A percentile compares a stretch with the other conserved stretches of the same genome.
Conservation (phyloP, 352 stramenopile genomes). For the Phytophthora lateralis region DNA sequence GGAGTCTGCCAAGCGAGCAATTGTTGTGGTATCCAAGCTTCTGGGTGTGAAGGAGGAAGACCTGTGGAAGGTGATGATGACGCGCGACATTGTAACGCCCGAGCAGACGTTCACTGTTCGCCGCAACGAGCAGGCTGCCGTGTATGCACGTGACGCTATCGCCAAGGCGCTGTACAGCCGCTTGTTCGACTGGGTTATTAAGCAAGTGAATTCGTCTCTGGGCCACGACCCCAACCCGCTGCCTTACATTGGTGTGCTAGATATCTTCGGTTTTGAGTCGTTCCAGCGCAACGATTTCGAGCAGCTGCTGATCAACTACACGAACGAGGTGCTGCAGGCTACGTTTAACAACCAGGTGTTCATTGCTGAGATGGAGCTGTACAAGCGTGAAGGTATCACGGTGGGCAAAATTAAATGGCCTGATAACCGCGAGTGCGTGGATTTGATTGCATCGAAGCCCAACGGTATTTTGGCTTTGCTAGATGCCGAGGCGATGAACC, state of each 20-base stretch:
- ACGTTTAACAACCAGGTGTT: conserved; percentile 92
- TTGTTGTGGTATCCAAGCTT: conserved; percentile 59
- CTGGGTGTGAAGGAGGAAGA: conserved; percentile 68
- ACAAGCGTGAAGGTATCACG: conserved; percentile 91
- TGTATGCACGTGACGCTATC: conserved; percentile 92
- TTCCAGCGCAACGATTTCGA: conserved; percentile 93
- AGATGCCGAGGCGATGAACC: conserved; percentile 90
- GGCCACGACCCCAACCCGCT: conserved; percentile 77
- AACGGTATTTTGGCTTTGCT: conserved; percentile 83
- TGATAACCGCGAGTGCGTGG: conserved; percentile 92
- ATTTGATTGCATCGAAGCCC: conserved; percentile 85
- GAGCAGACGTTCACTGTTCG: conserved; percentile 86
- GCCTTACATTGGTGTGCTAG: conserved; percentile 91
- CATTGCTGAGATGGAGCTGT: conserved; percentile 90
- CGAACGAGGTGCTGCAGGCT: conserved; percentile 87
- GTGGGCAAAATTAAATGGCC: conserved; percentile 91
- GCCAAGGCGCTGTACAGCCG: conserved; percentile 94
- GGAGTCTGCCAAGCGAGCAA: conserved; percentile 61
- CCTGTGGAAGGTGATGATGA: conserved; percentile 83
- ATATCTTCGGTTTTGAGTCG: conserved; percentile 93
- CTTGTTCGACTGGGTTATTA: conserved; percentile 94
- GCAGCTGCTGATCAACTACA: conserved; percentile 92
- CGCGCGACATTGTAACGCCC: conserved; percentile 86
- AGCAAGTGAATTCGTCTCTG: conserved; percentile 90
- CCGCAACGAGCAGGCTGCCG: conserved; percentile 79